These are phyloP conservation scores for Beta vulgaris DNA, from an alignment of 148 eudicot species.

Conservation along the genomic window DNA sequence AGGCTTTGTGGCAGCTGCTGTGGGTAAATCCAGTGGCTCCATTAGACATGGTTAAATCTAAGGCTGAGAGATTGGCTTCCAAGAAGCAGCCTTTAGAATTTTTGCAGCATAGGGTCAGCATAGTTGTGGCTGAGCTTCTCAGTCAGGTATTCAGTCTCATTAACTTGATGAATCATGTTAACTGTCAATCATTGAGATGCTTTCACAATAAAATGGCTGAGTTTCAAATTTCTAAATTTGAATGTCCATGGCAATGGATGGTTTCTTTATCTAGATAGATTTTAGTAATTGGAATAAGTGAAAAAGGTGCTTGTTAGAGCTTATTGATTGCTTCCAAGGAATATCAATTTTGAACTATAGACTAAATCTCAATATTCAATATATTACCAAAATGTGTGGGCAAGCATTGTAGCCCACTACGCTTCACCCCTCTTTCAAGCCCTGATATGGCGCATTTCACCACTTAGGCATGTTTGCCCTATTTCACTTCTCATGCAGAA, in stretches of 20 bases:
- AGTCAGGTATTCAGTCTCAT: slow-evolving; percentile 62
- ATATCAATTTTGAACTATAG: background rate
- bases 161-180: background rate
- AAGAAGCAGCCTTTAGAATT: slow-evolving; percentile 70
- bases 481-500: too few species aligned
- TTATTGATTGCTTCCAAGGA: background rate
- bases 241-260: too few species aligned
- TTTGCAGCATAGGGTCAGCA: slow-evolving; percentile 78
- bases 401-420: too few species aligned
- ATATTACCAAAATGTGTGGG: too few species aligned
- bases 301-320: background rate
- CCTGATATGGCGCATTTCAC: too few species aligned
- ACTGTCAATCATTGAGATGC: background rate
- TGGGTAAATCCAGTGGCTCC: slow-evolving; percentile 77
- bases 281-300: background rate
- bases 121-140: slow-evolving; percentile 83
- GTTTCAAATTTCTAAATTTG: background rate
- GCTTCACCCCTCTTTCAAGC: too few species aligned
- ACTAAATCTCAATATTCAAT: too few species aligned
- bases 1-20: slow-evolving; percentile 96
- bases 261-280: background rate
- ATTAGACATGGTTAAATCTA: slow-evolving; percentile 38
- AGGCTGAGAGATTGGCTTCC: slow-evolving; percentile 34
- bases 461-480: too few species aligned
- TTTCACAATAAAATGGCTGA: background rate